Evolutionary conservation across 2,329 filamentous ascomycete genomes (phyloP), one percentile per base, ranked within the genome.

Genomic region (Xylaria digitata): DNA sequence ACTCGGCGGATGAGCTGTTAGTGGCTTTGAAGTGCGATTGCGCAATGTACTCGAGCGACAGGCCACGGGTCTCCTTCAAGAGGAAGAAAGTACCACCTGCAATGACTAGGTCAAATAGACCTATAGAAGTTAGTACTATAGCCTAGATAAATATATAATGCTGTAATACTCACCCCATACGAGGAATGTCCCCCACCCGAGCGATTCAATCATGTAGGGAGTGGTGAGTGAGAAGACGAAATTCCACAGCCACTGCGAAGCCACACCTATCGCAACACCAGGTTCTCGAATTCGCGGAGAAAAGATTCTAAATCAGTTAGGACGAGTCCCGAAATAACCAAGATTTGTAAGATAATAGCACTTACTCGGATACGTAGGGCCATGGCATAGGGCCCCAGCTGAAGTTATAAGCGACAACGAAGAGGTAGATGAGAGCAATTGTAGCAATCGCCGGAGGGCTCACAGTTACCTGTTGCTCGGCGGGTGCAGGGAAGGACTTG

Each of bases 11-110:
- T 11, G 70, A 69, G 49, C 53, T 68, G 4, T 68, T 26, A 3
- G 9, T 59, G 5, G 68, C 69, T 26, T 69, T 71, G 50, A 76
- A 78, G 9, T 72, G 64, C 50, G 74, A 73, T 19, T 76, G 71
- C 2, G 75, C 78, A 67, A 82, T 81, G 71, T 89, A 85, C 77
- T 92, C 90, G 40, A 92, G 83, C 0, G 86, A 87, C 6, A 91
- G 81, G 50, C 89, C 89, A 79, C 91, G 91, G 55, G 90, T 92
- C 79, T 91, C 90, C 65, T 89, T 89, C 64, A 92, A 80, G 75
- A 87, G 83, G 70, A 85, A 84, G 73, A 79, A 86, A 30, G 85
- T 80, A 70, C 84, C 64, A 6, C 73, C 37, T 2, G 75, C 76
- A 52, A 83, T 84, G 42, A 81, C 72, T 13, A 81, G 65, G 66